Base-by-base conservation (phyloP, 2,329 filamentous ascomycete genomes). In the Fusarium buxicola region DNA sequence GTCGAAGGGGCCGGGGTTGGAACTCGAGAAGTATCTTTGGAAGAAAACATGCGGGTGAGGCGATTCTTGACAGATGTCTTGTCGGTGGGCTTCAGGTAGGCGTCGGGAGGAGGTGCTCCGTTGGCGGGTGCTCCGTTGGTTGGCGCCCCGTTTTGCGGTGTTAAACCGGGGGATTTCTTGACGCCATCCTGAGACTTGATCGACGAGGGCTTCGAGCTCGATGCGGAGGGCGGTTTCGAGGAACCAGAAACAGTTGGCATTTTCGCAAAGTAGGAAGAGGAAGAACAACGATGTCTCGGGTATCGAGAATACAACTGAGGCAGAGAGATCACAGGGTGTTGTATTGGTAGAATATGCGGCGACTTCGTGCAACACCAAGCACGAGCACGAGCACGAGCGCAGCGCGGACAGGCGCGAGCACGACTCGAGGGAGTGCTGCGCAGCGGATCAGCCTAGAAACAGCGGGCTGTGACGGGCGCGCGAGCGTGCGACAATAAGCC, bases 31-130 rank as follows among this genome's bases (percentile, higher is more conserved):
- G 78, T 72, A 50, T 87, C 86, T 72, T 84, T 87, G 64, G 80
- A 86, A 61, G 79, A 86, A 75, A 89, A 89, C 82, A 89, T 89
- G 78, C 86, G 84, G 35, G 86, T 85, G 54, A 89, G 73, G 41
- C 86, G 84, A 71, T 87, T 86, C 73, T 88, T 89, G 76, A 89
- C 86, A 12, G 85, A 86, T 3, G 82, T 74, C 73, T 85, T 87
- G 68, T 88, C 85, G 54, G 76, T 59, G 21, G 71, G 63, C 39
- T 70, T 68, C 36, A 72, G 38, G 34, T 66, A 57, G 11, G 54
- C 43, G 34, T 72, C 66, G 40, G 69, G 32, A 27, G 58, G 32
- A 27, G 60, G 32, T 50, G 30, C 48, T 60, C 74, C 75, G 52
- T 74, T 74, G 28, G 50, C 50, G 51, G 64, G 62, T 38, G 68